These are phyloP conservation scores for Neopestalotiopsis clavispora DNA, from an alignment of 2,329 filamentous ascomycete species.

Conservation along the genomic window DNA sequence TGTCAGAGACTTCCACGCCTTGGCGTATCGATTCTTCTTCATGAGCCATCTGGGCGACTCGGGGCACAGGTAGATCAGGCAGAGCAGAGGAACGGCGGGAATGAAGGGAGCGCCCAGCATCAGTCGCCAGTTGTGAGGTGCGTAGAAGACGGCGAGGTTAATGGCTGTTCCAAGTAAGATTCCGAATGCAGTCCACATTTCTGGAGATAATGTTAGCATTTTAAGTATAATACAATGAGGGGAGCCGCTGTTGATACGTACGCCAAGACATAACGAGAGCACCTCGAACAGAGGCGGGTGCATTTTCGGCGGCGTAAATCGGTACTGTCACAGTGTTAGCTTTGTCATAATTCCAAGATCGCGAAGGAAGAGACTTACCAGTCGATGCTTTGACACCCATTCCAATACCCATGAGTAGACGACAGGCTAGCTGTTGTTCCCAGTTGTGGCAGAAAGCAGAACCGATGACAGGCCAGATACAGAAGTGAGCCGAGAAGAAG, in stretches of 20 bases:
- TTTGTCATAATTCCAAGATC: slow-evolving; percentile 27
- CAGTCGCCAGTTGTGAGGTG: slow-evolving; percentile 41
- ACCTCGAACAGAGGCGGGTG: slow-evolving; percentile 71
- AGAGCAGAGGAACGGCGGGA: slow-evolving; percentile 59
- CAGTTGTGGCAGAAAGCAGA: slow-evolving; percentile 74
- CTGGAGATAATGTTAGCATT: slow-evolving; percentile 24
- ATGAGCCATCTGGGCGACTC: slow-evolving; percentile 70
- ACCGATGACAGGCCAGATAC: slow-evolving; percentile 72
- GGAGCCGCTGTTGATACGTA: slow-evolving; percentile 22
- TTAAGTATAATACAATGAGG: neutral
- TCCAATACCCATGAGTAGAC: slow-evolving; percentile 76
- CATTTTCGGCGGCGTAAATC: slow-evolving; percentile 77
- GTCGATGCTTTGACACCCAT: slow-evolving; percentile 77
- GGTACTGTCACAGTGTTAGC: slow-evolving; percentile 54
- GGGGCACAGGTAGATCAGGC: slow-evolving; percentile 69
- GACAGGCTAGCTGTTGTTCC: slow-evolving; percentile 72
- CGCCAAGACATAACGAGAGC: slow-evolving; percentile 84
- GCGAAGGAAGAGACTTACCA: slow-evolving; percentile 34
- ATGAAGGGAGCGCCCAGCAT: slow-evolving; percentile 63
- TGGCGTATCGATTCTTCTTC: slow-evolving; percentile 66
- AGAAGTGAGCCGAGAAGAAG: slow-evolving; percentile 76
- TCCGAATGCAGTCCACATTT: slow-evolving; percentile 68
- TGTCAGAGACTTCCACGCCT: slow-evolving; percentile 63
- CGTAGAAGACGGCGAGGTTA: slow-evolving; percentile 56
- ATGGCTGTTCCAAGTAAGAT: slow-evolving; percentile 66